Conservation (phyloP, 163 green algal genomes). For the Scenedesmus sp. region DNA sequence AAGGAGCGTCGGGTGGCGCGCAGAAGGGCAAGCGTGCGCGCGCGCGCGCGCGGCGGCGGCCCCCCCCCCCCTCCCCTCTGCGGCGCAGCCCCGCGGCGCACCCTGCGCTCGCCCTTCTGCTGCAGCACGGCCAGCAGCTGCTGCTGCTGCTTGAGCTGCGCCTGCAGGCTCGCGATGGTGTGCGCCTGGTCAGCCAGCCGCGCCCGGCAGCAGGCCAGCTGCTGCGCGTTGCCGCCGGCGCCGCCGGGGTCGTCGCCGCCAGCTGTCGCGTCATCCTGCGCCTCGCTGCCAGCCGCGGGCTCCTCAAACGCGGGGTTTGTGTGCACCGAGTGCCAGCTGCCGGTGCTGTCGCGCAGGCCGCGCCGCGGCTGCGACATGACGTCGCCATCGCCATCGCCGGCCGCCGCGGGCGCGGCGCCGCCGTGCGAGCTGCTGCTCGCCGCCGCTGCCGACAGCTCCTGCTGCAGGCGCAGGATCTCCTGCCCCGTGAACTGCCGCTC, state of each 20-base stretch:
- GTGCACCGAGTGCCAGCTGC: constrained; percentile 16
- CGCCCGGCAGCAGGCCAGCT: neutral
- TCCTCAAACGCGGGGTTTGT: constrained; percentile 3
- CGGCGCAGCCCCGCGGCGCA: neutral
- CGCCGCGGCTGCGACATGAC: neutral
- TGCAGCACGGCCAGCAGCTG: constrained; percentile 35
- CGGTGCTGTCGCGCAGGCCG: neutral
- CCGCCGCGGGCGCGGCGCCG: neutral
- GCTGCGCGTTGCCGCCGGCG: too few relatives aligned
- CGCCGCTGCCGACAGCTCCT: constrained; percentile 25
- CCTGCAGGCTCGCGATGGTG: constrained; percentile 31
- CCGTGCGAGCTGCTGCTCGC: neutral
- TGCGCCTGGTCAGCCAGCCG: constrained; percentile 27
- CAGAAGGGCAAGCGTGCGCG: neutral
- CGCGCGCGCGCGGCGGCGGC: too few relatives aligned
- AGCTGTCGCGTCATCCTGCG: neutral
- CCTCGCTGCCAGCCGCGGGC: neutral
- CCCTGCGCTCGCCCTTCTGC: constrained; percentile 3
- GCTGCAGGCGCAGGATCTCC: constrained; percentile 41
- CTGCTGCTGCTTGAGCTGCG: constrained; percentile 44
- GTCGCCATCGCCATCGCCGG: neutral
- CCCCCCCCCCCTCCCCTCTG: too few relatives aligned
- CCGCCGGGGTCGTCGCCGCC: neutral
- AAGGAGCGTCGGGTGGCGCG: neutral
- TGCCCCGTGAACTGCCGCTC: constrained; percentile 16